Evolutionary conservation across 2,329 filamentous ascomycete species (phyloP).

Genomic region (Colletotrichum nymphaeae): DNA sequence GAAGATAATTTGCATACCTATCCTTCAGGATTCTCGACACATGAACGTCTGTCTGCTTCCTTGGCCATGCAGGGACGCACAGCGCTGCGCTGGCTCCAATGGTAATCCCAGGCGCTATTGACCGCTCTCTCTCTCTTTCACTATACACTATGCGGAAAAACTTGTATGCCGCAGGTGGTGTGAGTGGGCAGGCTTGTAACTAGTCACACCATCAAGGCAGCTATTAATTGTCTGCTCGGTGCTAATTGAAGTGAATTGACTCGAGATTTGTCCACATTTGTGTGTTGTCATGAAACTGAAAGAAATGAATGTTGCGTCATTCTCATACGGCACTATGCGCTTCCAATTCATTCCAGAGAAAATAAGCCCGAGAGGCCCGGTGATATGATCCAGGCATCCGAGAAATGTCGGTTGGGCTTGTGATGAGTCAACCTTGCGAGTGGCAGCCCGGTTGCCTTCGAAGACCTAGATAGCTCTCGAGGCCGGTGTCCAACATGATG

Average conservation of each 20-base stretch:
- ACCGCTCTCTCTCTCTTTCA: conserved; percentile 6
- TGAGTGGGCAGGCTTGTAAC: background rate
- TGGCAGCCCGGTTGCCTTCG: background rate
- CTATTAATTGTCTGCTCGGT: background rate
- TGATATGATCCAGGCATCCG: background rate
- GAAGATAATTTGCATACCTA: conserved; percentile 10
- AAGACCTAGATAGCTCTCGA: background rate
- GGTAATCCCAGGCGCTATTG: conserved; percentile 20
- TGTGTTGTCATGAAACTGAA: conserved; percentile 9
- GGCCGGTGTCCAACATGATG: background rate
- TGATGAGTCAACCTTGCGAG: background rate
- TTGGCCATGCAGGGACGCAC: conserved; percentile 21
- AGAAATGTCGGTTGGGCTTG: background rate
- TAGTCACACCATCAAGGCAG: background rate
- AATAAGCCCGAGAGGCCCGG: background rate
- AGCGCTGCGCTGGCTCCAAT: conserved; percentile 33
- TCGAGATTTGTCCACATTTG: background rate
- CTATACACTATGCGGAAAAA: conserved; percentile 6
- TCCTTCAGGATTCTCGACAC: background rate
- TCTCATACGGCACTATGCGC: background rate
- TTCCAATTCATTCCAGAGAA: background rate
- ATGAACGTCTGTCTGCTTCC: background rate
- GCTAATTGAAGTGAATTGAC: background rate
- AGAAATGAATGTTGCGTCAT: background rate
- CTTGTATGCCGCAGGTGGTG: conserved; percentile 10